Evolutionary conservation across 2,329 filamentous ascomycete genomes (phyloP).

Genomic region (Cyphellophora europaea): DNA sequence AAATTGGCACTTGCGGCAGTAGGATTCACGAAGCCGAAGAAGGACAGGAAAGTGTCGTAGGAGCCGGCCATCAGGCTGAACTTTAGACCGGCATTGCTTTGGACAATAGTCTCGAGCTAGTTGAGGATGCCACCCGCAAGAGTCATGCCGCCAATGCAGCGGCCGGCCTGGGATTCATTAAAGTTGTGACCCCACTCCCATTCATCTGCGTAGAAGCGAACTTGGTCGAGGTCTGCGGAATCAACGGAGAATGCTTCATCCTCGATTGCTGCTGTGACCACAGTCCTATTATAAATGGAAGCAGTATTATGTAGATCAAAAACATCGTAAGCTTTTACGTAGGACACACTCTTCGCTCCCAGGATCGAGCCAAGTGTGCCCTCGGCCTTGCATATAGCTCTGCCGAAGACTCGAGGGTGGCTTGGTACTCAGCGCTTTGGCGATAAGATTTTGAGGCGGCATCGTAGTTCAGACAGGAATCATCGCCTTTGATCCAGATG

Average conservation of each 20-base stretch:
- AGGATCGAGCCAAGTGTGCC: constrained; percentile 43
- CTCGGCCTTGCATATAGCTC: constrained; percentile 44
- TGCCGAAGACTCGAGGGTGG: constrained; percentile 36
- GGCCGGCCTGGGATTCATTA: constrained; percentile 45
- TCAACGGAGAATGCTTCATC: constrained; percentile 39
- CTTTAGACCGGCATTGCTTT: constrained; percentile 22
- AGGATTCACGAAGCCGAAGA: constrained; percentile 50
- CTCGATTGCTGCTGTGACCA: background rate
- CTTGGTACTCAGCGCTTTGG: constrained; percentile 39
- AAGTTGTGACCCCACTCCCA: constrained; percentile 80
- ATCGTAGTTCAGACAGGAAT: constrained; percentile 43
- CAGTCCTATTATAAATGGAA: constrained; percentile 47
- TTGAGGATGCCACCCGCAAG: constrained; percentile 54
- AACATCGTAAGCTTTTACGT: constrained; percentile 55
- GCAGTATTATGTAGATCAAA: constrained; percentile 55
- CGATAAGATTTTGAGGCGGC: constrained; percentile 51
- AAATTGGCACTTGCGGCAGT: constrained; percentile 49
- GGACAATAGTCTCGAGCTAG: constrained; percentile 28
- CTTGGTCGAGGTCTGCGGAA: constrained; percentile 46
- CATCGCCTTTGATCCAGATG: constrained; percentile 49
- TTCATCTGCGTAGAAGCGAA: constrained; percentile 61
- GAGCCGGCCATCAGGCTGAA: constrained; percentile 48
- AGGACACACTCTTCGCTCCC: constrained; percentile 34
- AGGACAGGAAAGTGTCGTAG: constrained; percentile 50
- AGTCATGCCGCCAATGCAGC: constrained; percentile 46